A percentile compares a stretch with the other conserved stretches of the same genome.
Evolutionary conservation across 768 basidiomycete species (phyloP).

Genomic region (Hygrocybe punicea): DNA sequence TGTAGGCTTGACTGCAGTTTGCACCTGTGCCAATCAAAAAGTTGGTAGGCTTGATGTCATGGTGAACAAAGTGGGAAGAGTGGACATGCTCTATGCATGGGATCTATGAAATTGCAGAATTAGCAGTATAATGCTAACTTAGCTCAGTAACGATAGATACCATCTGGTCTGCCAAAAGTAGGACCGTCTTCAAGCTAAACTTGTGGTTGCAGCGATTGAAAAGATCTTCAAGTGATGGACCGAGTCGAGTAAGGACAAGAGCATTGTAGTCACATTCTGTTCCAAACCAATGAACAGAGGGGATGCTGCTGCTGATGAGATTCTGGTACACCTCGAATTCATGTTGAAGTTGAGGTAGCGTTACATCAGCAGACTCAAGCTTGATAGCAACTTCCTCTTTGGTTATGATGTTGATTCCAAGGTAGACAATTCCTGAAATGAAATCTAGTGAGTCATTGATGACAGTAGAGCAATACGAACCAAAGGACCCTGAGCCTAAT

Average conservation of each 20-base stretch:
- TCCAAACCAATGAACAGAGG: conserved; percentile 68
- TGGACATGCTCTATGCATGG: conserved; percentile 81
- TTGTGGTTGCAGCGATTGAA: conserved; percentile 73
- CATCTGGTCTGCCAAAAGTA: conserved; percentile 75
- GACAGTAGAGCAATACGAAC: not conserved
- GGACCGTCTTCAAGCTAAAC: conserved; percentile 72
- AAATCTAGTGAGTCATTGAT: not conserved
- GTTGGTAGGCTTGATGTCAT: conserved; percentile 83
- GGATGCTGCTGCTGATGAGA: conserved; percentile 74
- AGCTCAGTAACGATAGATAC: conserved; percentile 35
- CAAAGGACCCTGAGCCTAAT: too few species aligned
- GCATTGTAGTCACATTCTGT: conserved; percentile 45
- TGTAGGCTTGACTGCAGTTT: too few species aligned
- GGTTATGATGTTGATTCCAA: conserved; percentile 77
- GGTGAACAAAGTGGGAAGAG: conserved; percentile 73
- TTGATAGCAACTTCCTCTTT: conserved; percentile 84
- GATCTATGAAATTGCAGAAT: conserved; percentile 43
- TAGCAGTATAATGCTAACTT: conserved; percentile 23
- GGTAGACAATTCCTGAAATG: conserved; percentile 67
- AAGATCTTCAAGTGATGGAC: conserved; percentile 60
- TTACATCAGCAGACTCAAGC: conserved; percentile 58
- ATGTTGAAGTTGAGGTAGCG: conserved; percentile 59
- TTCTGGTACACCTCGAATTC: conserved; percentile 68
- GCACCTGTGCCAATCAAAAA: conserved; percentile 57
- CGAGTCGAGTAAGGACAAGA: conserved; percentile 72